Base-by-base conservation (phyloP, 176 grass and related monocot species). In the Alopecurus myosuroides region DNA sequence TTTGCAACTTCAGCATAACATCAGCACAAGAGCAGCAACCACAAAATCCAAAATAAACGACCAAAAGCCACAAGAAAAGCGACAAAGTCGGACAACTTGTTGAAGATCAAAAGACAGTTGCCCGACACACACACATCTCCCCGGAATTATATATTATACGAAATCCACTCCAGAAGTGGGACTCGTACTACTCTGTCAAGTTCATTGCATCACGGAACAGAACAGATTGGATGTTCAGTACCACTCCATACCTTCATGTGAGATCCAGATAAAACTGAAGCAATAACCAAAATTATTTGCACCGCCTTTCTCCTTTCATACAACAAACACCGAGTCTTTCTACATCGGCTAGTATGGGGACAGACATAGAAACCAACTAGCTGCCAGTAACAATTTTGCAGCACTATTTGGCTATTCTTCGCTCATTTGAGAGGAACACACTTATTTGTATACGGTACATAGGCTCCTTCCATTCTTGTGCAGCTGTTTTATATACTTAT, bases 91-190 rank as follows among this genome's bases (percentile, higher is more conserved):
- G 30, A 50, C 48, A 48, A 14, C 58, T 4, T 76, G 68, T 6
- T 78, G 22, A 15, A 62, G 53, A 66, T 73, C 65, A 57, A 34
- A 66, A 65, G 65, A 78, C 84, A 84, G 62, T 63, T 63, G 62
- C 57, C 78, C 72, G 33, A 15, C 34, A 53, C 39, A n/a, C n/a
- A n/a, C n/a, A 53, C 9, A 77, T 53, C 48, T 36, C 20, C 65
- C 46, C 17, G 36, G 56, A 22, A 83, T 4, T 57, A n/a, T n/a
- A n/a, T n/a, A 74, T 37, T 41, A 37, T 34, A 39, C 48, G 28
- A 56, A 73, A 49, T 36, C 37, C 33, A 86, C 11, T 44, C 4
- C 7, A n/a, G 11, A 78, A 18, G 42, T 34, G 11, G 19, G 14
- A 3, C 37, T n/a, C n/a, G n/a, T 64, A 53, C 35, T 35, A 2